Base-by-base conservation (phyloP, 345 rosid species). In the Durio zibethinus region DNA sequence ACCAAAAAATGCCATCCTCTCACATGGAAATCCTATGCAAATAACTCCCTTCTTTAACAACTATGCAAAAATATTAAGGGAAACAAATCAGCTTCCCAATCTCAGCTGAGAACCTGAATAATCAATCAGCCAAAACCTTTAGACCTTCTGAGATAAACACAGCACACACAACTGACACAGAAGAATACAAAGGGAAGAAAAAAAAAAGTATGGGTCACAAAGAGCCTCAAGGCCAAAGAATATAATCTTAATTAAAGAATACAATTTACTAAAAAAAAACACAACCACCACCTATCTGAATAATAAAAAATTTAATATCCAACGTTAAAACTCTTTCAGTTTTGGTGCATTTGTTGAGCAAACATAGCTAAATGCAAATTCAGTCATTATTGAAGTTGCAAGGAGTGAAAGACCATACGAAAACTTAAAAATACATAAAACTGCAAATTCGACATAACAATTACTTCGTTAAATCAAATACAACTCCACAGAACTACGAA, bases 1-100 rank as follows among this genome's bases (percentile, higher is more conserved):
- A 87, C 97, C 88, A 77, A 88, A 90, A 81, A 89, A 94, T 25
- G 98, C 96, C 99, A 97, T 97, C 76, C 82, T 84, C 79, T 86
- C 82, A 80, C 89, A 91, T 89, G 86, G 88, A 88, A 80, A 75
- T 73, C 76, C 63, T 57, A 65, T 14, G 61, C 16, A 60, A 73
- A 47, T 15, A 72, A 36, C 67, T 63, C 36, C 62, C 38, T 57
- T 71, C 63, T 61, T 71, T 16, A 16, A 65, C 65, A 57, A 40
- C 62, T 10, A 57, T 33, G 57, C 33, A 65, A 74, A 23, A 3
- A 18, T 35, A 31, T 42, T 23, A 63, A 66, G 35, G 40, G 42
- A 29, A 42, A n/a, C 76, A 54, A 66, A 12, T 77, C 74, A 77
- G 69, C 79, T 52, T 45, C 40, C 18, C 48, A 59, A 25, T 47